Conservation (phyloP, 148 eudicot species). For the Nepenthes gracilis region DNA sequence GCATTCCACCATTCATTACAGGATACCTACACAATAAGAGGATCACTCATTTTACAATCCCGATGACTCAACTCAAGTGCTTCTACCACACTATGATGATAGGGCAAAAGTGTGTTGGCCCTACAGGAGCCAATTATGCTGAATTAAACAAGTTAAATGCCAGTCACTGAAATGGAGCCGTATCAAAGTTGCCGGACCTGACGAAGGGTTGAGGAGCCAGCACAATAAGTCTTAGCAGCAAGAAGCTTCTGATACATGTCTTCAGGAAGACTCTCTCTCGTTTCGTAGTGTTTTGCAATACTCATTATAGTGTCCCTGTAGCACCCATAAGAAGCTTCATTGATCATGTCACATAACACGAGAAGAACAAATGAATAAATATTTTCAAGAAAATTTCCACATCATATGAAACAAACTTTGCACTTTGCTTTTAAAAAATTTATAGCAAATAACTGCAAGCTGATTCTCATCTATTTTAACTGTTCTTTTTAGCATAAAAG, state of each 20-base stretch:
- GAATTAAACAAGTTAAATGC: neutral
- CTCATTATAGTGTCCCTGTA: constrained; percentile 93
- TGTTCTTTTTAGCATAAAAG: too few relatives aligned
- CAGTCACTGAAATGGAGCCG: neutral
- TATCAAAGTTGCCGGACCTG: constrained; percentile 37
- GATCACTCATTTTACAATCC: too few relatives aligned
- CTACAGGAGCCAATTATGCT: neutral
- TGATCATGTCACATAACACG: neutral
- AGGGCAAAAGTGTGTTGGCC: neutral
- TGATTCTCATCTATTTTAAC: too few relatives aligned
- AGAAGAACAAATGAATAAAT: neutral
- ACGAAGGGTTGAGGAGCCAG: constrained; percentile 78
- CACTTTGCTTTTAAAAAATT: too few relatives aligned
- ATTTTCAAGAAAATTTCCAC: neutral
- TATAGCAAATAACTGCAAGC: too few relatives aligned
- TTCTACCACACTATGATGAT: too few relatives aligned
- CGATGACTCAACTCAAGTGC: too few relatives aligned
- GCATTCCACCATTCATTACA: too few relatives aligned
- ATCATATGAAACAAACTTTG: neutral
- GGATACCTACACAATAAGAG: too few relatives aligned
- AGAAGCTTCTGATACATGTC: constrained; percentile 80
- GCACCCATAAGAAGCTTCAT: constrained; percentile 2
- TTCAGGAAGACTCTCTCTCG: constrained; percentile 82
- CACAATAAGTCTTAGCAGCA: constrained; percentile 88
- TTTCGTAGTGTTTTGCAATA: constrained; percentile 88